Conservation (phyloP, 2,329 filamentous ascomycete species). For the Neonectria faginata region DNA sequence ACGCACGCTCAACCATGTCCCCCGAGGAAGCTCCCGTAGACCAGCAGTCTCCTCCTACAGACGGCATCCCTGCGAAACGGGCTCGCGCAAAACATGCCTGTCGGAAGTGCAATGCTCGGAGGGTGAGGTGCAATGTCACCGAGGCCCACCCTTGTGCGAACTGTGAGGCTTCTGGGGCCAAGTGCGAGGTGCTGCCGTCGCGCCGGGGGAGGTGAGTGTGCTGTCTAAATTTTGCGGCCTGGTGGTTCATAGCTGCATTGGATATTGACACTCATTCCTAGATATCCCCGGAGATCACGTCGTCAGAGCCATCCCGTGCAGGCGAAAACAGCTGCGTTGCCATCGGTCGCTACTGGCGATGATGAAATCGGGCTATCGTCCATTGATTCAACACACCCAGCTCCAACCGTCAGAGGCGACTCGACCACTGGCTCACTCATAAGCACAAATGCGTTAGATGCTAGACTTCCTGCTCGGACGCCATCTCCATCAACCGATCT, state of each 20-base stretch:
- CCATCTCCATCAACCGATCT: constrained; percentile 38
- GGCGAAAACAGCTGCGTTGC: not conserved
- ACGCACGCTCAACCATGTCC: constrained; percentile 15
- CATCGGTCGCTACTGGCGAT: constrained; percentile 1
- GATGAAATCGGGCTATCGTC: constrained; percentile 7
- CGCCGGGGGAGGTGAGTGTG: constrained; percentile 48
- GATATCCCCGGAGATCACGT: constrained; percentile 42
- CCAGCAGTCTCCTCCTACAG: constrained; percentile 19
- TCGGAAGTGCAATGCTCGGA: constrained; percentile 50
- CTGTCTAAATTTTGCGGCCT: not conserved
- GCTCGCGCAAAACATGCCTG: constrained; percentile 52
- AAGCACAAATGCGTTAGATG: constrained; percentile 5
- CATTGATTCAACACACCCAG: not conserved
- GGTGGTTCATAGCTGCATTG: not conserved
- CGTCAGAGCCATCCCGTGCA: constrained; percentile 24
- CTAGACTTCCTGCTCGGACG: constrained; percentile 26
- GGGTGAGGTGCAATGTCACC: constrained; percentile 52
- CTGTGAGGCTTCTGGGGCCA: constrained; percentile 42
- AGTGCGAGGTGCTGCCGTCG: constrained; percentile 51
- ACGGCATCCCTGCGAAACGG: constrained; percentile 46
- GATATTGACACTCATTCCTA: constrained; percentile 9
- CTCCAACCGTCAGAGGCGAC: not conserved
- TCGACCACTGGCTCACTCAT: constrained; percentile 5
- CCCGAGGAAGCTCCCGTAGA: constrained; percentile 8
- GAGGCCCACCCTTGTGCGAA: constrained; percentile 51